A percentile compares a stretch with the other conserved stretches of the same genome.
phyloP scores from a whole-genome alignment of 495 filamentous ascomycete genomes.

The Astrothelium subdiscretum region DNA sequence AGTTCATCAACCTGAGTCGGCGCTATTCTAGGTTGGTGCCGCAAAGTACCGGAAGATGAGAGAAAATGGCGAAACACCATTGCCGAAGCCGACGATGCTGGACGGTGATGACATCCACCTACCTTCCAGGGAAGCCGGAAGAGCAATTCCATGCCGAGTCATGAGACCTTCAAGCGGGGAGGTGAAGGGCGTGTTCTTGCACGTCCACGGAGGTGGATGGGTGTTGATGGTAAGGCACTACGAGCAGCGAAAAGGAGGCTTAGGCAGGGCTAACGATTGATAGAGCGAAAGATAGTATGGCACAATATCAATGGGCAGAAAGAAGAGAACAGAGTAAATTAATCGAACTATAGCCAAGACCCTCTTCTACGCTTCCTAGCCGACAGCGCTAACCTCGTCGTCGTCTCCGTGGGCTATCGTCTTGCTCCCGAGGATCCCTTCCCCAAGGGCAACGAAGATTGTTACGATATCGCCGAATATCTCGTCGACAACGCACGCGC shows the following conservation, averaged over 20 bases:
- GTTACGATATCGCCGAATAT: conserved; percentile 41
- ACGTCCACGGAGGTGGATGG: conserved; percentile 46
- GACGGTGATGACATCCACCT: conserved; percentile 31
- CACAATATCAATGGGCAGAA: background rate
- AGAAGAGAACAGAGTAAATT: background rate
- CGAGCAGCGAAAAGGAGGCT: background rate
- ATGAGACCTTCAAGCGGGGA: conserved; percentile 34
- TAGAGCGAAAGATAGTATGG: conserved; percentile 1
- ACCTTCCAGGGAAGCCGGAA: conserved; percentile 37
- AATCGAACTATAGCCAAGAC: conserved; percentile 28
- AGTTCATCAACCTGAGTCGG: background rate
- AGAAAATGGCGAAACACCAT: conserved; percentile 31
- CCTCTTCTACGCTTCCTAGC: conserved; percentile 31
- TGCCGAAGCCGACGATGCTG: conserved; percentile 32
- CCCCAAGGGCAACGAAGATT: conserved; percentile 41
- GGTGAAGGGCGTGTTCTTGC: conserved; percentile 36
- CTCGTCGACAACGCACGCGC: conserved; percentile 35
- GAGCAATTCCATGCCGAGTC: conserved; percentile 38
- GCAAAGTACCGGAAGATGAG: conserved; percentile 36
- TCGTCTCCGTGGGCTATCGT: conserved; percentile 46
- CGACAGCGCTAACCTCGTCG: conserved; percentile 30
- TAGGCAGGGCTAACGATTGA: background rate
- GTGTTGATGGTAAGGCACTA: background rate
- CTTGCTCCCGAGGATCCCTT: conserved; percentile 48
- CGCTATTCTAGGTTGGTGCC: conserved; percentile 27